Base-by-base conservation (phyloP, 495 filamentous ascomycete species). In the Sporormia fimetaria region DNA sequence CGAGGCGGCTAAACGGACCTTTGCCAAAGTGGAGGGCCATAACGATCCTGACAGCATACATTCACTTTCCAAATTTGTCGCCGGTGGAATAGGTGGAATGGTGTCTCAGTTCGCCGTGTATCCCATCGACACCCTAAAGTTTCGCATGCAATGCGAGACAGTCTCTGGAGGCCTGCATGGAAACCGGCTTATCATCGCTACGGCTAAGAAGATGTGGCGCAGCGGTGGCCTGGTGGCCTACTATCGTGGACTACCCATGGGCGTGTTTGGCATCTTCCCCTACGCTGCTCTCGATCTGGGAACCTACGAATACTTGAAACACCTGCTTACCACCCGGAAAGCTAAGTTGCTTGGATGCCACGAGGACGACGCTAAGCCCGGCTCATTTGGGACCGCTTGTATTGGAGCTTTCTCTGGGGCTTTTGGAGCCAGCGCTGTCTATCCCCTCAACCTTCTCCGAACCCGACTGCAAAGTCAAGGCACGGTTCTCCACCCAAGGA, bases 221-320 rank as follows among this genome's bases (percentile, higher is more conserved):
- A 71, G 73, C 36, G 78, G 76, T 31, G 85, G 85, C 23, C 32
- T 87, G 18, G 69, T 73, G 28, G 70, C 81, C 14, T 92, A 84
- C 47, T 99, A 96, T 58, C 85, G 88, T 43, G 90, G 90, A 12
- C 74, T 96, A 23, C 83, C 85, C 0, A 81, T 95, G 67, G 90
- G 92, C 14, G 69, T 99, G 2, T 56, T 93, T 35, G 90, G 90
- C 57, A 94, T 96, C 78, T 96, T 96, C 56, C 90, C 90, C 1
- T 99, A 99, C 62, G 84, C 84, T 23, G 92, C 90, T 25, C 90
- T 99, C 59, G 90, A 99, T 57, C 75, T 99, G 44, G 81, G 83
- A 27, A 94, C 83, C 0, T 99, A 95, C 51, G 90, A 99, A 62
- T 77, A 87, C 34, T 68, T 94, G 40, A 99, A 99, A 66, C 73